Percentiles rank a stretch among this genome's conserved stretches.
Conservation (phyloP, 1,284 basidiomycete genomes). For the Papiliotrema fonsecae region DNA sequence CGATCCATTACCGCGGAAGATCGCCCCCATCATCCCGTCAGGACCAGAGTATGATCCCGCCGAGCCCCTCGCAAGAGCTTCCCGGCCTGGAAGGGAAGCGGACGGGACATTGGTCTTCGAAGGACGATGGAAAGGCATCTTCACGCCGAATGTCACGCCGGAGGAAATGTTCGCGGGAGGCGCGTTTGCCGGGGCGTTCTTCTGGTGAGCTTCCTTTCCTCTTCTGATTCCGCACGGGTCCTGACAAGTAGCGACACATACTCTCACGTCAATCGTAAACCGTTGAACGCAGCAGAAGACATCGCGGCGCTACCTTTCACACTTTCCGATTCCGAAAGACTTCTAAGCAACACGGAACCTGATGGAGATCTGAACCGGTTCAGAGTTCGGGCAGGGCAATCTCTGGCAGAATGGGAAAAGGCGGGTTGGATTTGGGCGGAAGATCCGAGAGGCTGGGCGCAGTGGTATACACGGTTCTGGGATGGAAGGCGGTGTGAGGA, state of each 20-base stretch:
- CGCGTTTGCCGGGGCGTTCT: slow-evolving; percentile 50
- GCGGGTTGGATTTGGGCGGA: slow-evolving; percentile 49
- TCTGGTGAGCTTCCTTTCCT: slow-evolving; percentile 29
- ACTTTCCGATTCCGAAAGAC: slow-evolving; percentile 6
- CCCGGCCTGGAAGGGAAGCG: slow-evolving; percentile 25
- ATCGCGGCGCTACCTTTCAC: slow-evolving; percentile 23
- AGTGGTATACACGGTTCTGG: slow-evolving; percentile 51
- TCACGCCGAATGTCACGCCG: slow-evolving; percentile 51
- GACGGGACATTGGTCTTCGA: slow-evolving; percentile 47
- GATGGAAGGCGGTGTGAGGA: slow-evolving; percentile 49
- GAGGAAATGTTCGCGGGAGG: slow-evolving; percentile 50
- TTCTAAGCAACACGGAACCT: slow-evolving; percentile 27
- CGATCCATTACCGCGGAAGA: slow-evolving; percentile 7
- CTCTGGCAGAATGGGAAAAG: slow-evolving; percentile 51
- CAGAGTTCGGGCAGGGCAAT: slow-evolving; percentile 48
- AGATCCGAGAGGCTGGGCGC: slow-evolving; percentile 52
- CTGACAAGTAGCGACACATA: slow-evolving; percentile 28
- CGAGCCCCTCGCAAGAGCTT: slow-evolving; percentile 9
- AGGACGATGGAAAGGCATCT: slow-evolving; percentile 39
- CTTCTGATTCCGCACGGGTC: neutral
- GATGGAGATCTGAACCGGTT: slow-evolving; percentile 47
- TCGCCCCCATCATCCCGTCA: slow-evolving; percentile 8
- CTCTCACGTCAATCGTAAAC: slow-evolving; percentile 25
- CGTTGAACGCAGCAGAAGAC: slow-evolving; percentile 17
- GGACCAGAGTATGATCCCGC: slow-evolving; percentile 12